A percentile compares a stretch with the other conserved stretches of the same genome.
phyloP scores from a whole-genome alignment of 2,329 filamentous ascomycete genomes.

The Rutstroemia sp. region DNA sequence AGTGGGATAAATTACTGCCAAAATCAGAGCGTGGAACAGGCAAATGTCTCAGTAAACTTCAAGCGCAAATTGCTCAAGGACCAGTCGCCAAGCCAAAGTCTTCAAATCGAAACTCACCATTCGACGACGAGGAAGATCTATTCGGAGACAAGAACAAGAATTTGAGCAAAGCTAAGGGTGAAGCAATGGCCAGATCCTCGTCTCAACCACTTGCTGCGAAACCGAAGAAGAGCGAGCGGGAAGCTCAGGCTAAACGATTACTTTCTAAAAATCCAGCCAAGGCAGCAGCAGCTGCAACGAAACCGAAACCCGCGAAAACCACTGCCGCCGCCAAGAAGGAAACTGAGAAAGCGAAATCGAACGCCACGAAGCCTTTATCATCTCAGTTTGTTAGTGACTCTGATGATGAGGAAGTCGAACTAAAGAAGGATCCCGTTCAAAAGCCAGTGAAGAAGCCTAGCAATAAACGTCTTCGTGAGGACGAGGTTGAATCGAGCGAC shows the following conservation, averaged over 20 bases:
- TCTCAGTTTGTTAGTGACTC: conserved; percentile 28
- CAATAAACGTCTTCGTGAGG: conserved; percentile 45
- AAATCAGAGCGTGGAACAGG: conserved; percentile 51
- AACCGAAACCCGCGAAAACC: conserved; percentile 12
- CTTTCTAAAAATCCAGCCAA: conserved; percentile 33
- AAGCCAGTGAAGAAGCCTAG: conserved; percentile 34
- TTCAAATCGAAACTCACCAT: conserved; percentile 33
- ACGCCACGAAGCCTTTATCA: conserved; percentile 16
- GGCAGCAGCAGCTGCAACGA: conserved; percentile 17
- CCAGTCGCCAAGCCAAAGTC: conserved; percentile 43
- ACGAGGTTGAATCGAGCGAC: conserved; percentile 24
- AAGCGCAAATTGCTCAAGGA: conserved; percentile 49
- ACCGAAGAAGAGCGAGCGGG: conserved; percentile 50
- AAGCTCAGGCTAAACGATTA: conserved; percentile 50
- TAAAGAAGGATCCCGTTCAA: conserved; percentile 4
- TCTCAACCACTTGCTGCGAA: conserved; percentile 45
- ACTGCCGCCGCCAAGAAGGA: conserved; percentile 13
- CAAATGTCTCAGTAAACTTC: conserved; percentile 53
- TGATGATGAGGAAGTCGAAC: conserved; percentile 23
- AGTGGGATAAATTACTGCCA: conserved; percentile 55
- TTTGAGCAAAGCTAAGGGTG: conserved; percentile 29
- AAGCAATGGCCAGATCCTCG: conserved; percentile 41
- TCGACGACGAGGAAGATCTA: conserved; percentile 36
- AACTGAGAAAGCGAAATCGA: conserved; percentile 3
- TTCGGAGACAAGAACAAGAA: conserved; percentile 29